Conservation (phyloP, 148 eudicot species). For the Oxyria digyna region DNA sequence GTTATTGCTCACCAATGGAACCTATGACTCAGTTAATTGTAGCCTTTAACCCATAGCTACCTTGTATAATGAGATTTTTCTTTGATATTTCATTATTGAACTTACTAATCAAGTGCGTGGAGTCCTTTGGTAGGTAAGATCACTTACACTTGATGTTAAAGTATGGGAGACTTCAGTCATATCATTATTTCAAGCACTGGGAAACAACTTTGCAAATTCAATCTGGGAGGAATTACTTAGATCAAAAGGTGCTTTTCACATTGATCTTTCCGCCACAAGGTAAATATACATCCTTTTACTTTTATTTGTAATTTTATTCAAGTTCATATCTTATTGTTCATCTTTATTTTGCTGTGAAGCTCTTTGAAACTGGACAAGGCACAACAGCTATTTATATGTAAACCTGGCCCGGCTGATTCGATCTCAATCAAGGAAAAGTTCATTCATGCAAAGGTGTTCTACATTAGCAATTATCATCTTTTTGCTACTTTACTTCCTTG, state of each 20-base stretch:
- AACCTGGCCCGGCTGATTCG: conserved; percentile 80
- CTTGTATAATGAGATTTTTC: background rate
- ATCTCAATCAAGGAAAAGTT: conserved; percentile 88
- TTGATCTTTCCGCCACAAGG: conserved; percentile 63
- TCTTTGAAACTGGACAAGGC: conserved; percentile 55
- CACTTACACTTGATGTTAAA: conserved; percentile 96
- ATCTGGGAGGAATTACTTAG: conserved; percentile 91
- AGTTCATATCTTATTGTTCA: conserved; percentile 10
- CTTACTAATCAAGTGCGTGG: conserved; percentile 6
- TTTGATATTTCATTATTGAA: background rate
- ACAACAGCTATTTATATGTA: conserved; percentile 51
- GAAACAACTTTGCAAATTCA: conserved; percentile 79
- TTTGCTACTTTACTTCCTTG: background rate
- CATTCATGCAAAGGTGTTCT: conserved; percentile 83
- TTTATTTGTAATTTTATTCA: background rate
- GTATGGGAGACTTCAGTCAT: conserved; percentile 97
- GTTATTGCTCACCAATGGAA: background rate
- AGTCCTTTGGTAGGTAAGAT: conserved; percentile 57
- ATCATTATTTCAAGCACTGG: conserved; percentile 84
- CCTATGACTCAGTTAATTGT: too few species aligned
- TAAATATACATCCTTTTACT: conserved; percentile 17
- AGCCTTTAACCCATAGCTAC: background rate
- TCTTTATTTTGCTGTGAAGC: conserved; percentile 32
- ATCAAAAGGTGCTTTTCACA: conserved; percentile 64
- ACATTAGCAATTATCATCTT: background rate